These are phyloP conservation scores for Syzygium malaccense DNA, from an alignment of 441 rosid genomes.

Conservation along the genomic window DNA sequence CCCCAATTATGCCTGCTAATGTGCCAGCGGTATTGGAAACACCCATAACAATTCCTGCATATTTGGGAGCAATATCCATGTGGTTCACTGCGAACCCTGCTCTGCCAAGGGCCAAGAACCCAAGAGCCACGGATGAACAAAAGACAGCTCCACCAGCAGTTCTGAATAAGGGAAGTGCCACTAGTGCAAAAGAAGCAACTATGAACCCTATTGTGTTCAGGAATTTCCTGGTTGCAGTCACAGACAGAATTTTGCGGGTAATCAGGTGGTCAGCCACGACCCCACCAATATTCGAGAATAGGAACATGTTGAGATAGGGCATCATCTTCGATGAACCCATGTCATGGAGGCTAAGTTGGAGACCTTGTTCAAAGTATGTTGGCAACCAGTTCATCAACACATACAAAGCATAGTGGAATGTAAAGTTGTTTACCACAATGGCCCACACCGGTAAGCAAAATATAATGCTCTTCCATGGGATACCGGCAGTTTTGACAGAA, in stretches of 20 bases:
- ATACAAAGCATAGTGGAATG: slow-evolving; percentile 87
- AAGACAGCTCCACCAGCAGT: slow-evolving; percentile 63
- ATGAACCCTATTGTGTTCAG: slow-evolving; percentile 74
- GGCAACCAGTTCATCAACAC: slow-evolving; percentile 98
- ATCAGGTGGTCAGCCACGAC: slow-evolving; percentile 80
- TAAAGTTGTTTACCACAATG: slow-evolving; percentile 82
- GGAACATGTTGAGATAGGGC: slow-evolving; percentile 93
- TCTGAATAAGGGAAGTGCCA: slow-evolving; percentile 74
- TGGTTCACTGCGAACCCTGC: slow-evolving; percentile 96
- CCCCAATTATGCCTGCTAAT: slow-evolving; percentile 87
- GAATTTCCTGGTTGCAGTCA: slow-evolving; percentile 70
- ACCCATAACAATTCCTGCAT: slow-evolving; percentile 94
- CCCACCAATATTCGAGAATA: slow-evolving; percentile 90
- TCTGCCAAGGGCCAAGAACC: slow-evolving; percentile 82
- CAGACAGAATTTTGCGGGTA: slow-evolving; percentile 64
- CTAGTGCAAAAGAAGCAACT: slow-evolving; percentile 74
- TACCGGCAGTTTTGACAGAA: slow-evolving; percentile 31
- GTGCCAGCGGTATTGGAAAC: slow-evolving; percentile 97
- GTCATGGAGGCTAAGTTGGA: slow-evolving; percentile 79
- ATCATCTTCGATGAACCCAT: slow-evolving; percentile 97
- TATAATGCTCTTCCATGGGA: slow-evolving; percentile 83
- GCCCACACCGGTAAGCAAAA: slow-evolving; percentile 80
- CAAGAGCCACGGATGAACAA: slow-evolving; percentile 83
- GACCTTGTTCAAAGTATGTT: slow-evolving; percentile 84
- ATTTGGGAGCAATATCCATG: slow-evolving; percentile 92